Evolutionary conservation across 176 grass and related monocot genomes (phyloP).

Genomic region (Eremochloa ophiuroides): DNA sequence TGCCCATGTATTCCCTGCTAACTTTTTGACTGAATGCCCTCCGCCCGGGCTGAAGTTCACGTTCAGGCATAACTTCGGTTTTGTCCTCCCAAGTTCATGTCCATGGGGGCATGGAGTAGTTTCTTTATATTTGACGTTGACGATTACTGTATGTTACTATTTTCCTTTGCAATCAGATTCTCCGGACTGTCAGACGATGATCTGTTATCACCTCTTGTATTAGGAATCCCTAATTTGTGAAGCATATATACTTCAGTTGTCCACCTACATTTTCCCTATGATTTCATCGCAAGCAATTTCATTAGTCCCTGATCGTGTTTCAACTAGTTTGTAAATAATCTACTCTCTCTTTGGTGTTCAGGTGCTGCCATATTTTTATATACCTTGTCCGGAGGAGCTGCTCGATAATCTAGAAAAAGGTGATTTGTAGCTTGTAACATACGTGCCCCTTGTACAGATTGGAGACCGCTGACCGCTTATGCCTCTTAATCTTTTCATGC

Average conservation of each 20-base stretch:
- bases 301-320: slow-evolving; percentile 10
- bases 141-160: not conserved
- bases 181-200: not conserved
- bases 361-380: slow-evolving; percentile 68
- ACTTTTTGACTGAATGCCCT: not conserved
- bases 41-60: not conserved
- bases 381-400: slow-evolving; percentile 63
- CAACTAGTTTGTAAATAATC: slow-evolving; percentile 17
- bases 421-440: slow-evolving; percentile 19
- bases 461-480: not conserved
- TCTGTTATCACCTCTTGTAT: not conserved
- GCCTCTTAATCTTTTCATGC: not conserved
- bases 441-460: not conserved
- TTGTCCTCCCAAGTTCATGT: not conserved
- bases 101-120: not conserved
- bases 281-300: not conserved
- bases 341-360: slow-evolving; percentile 27
- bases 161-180: not conserved
- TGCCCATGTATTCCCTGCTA: not conserved
- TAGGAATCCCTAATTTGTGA: not conserved
- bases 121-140: not conserved
- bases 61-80: not conserved
- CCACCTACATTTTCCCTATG: not conserved
- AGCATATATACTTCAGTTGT: not conserved
- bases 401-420: slow-evolving; percentile 43